These are phyloP conservation scores for Leishmania arabica DNA, from an alignment of 208 protist genomes.

Conservation along the genomic window DNA sequence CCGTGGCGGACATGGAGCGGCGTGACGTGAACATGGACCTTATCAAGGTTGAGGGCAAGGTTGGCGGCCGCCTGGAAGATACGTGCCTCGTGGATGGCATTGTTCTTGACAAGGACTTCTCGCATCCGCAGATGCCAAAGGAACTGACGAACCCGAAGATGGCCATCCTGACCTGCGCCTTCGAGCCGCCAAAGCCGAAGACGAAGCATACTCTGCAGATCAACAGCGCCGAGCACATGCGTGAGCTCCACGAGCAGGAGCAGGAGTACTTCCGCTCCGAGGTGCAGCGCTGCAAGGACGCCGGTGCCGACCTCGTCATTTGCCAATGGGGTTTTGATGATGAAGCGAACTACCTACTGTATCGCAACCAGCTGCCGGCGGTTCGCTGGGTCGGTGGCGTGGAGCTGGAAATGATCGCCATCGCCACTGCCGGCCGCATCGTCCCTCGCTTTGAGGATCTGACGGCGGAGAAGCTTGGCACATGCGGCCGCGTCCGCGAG, in stretches of 20 bases:
- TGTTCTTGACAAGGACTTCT: slow-evolving; percentile 99
- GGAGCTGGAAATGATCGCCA: slow-evolving; percentile 99
- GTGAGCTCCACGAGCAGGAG: slow-evolving; percentile 97
- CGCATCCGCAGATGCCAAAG: slow-evolving; percentile 97
- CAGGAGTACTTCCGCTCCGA: slow-evolving; percentile 98
- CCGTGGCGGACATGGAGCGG: slow-evolving; percentile 98
- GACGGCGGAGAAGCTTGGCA: slow-evolving; percentile 96
- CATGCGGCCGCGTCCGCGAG: slow-evolving; percentile 88
- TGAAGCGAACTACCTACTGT: slow-evolving; percentile 99
- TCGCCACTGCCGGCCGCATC: slow-evolving; percentile 99
- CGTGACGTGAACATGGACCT: slow-evolving; percentile 99
- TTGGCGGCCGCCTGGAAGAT: slow-evolving; percentile 98
- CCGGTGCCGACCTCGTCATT: slow-evolving; percentile 98
- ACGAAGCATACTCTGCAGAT: slow-evolving; percentile 99
- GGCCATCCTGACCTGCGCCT: slow-evolving; percentile 99
- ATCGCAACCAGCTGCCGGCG: slow-evolving; percentile 98
- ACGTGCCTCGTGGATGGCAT: slow-evolving; percentile 98
- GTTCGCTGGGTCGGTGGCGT: slow-evolving; percentile 99
- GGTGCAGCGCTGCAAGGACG: slow-evolving; percentile 94
- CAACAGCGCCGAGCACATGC: slow-evolving; percentile 93
- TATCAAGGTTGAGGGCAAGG: slow-evolving; percentile 99
- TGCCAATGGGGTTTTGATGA: slow-evolving; percentile 99
- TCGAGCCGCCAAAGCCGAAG: slow-evolving; percentile 99
- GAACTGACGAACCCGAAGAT: slow-evolving; percentile 98
- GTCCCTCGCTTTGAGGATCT: slow-evolving; percentile 99